These are phyloP conservation scores for Yamadazyma kanchanaburiensis DNA, from an alignment of 1,139 yeast species.

Conservation along the genomic window DNA sequence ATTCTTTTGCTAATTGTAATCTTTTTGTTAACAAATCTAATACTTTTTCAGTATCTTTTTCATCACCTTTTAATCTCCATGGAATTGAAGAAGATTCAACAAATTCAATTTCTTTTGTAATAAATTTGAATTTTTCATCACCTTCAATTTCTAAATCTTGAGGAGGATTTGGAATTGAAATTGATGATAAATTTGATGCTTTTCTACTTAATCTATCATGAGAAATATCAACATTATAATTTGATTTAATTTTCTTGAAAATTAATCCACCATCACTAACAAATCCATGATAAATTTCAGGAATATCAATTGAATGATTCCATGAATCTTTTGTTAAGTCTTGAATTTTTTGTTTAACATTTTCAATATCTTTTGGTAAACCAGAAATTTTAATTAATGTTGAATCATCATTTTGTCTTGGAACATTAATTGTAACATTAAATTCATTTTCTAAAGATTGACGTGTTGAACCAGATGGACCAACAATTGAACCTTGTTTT, in stretches of 20 bases:
- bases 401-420: conserved; percentile 54
- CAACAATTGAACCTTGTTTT: conserved; percentile 75
- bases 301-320: conserved; percentile 50
- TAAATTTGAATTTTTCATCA: conserved; percentile 40
- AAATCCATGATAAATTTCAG: conserved; percentile 54
- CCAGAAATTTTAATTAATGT: conserved; percentile 51
- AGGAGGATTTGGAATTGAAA: conserved; percentile 46
- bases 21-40: conserved; percentile 32
- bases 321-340: conserved; percentile 55
- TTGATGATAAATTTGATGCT: conserved; percentile 49
- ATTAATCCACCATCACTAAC: conserved; percentile 70
- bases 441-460: conserved; percentile 70
- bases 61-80: conserved; percentile 60
- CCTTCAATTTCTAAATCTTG: conserved; percentile 46
- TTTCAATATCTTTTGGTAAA: conserved; percentile 57
- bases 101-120: conserved; percentile 23
- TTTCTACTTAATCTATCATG: conserved; percentile 54
- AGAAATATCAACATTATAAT: conserved; percentile 58
- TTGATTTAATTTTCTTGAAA: conserved; percentile 52
- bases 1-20: conserved; percentile 31
- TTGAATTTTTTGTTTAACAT: conserved; percentile 49
- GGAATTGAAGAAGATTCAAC: conserved; percentile 43
- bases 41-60: conserved; percentile 36
- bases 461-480: conserved; percentile 77
- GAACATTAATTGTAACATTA: conserved; percentile 63